Conservation (phyloP, 2,329 filamentous ascomycete species). For the Tolypocladium sp. region DNA sequence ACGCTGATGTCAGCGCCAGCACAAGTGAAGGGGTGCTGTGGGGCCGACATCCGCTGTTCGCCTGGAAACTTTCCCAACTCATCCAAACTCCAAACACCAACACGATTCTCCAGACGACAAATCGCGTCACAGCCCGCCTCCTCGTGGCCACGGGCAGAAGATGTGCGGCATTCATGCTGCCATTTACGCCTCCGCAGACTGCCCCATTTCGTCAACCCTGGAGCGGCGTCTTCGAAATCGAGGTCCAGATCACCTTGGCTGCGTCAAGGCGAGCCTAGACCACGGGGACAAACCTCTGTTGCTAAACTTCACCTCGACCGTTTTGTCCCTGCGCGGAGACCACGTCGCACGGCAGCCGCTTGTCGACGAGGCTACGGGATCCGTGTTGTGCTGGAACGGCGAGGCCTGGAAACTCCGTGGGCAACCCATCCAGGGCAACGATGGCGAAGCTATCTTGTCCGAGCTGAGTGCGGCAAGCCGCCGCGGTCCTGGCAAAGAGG, state of each 20-base stretch:
- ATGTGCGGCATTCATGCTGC: conserved; percentile 56
- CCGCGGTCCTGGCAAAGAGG: conserved; percentile 11
- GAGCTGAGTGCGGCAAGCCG: conserved; percentile 40
- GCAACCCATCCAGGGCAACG: conserved; percentile 59
- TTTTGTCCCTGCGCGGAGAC: conserved; percentile 79
- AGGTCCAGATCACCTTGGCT: conserved; percentile 50
- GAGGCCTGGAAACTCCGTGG: conserved; percentile 76
- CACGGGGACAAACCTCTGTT: conserved; percentile 20
- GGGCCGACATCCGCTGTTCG: neutral
- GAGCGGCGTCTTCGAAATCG: conserved; percentile 40
- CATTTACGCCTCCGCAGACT: conserved; percentile 27
- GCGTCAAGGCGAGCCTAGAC: conserved; percentile 22
- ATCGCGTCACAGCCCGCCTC: neutral
- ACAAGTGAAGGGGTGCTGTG: neutral
- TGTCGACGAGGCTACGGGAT: conserved; percentile 42
- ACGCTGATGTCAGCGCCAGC: neutral
- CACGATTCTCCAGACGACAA: conserved; percentile 4
- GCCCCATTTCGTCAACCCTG: conserved; percentile 24
- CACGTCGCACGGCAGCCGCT: conserved; percentile 67
- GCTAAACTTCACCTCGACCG: conserved; percentile 68
- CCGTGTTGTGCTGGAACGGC: conserved; percentile 90
- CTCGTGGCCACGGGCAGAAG: neutral
- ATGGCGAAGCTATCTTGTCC: conserved; percentile 62
- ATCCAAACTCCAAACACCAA: neutral
- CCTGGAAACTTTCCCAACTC: neutral